phyloP scores from a whole-genome alignment of 176 grass and related monocot species.

The bread wheat (Triticum aestivum) region DNA sequence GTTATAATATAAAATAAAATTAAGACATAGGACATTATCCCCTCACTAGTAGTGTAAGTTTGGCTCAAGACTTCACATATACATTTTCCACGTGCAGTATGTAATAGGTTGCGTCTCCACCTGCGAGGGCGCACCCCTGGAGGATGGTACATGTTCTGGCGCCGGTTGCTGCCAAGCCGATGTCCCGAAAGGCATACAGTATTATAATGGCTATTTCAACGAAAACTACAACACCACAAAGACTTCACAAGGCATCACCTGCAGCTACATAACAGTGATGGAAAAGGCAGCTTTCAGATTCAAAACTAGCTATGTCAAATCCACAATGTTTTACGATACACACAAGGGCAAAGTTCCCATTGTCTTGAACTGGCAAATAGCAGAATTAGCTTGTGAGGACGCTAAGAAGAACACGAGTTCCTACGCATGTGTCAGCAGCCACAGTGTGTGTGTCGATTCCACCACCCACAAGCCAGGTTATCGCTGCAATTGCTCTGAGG shows the following conservation, averaged over 20 bases:
- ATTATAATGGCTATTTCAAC: not conserved
- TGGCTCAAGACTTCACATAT: too few species aligned
- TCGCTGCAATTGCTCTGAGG: not conserved
- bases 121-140: not conserved
- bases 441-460: not conserved
- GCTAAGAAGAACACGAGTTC: not conserved
- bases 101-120: not conserved
- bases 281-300: not conserved
- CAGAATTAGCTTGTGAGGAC: not conserved
- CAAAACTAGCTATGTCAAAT: not conserved
- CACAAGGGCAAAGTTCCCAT: not conserved
- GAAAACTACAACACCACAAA: not conserved
- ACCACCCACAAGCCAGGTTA: not conserved
- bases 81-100: not conserved
- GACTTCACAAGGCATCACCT: not conserved
- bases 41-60: too few species aligned
- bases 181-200: not conserved
- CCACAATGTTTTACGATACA: not conserved
- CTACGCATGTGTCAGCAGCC: conserved; percentile 16
- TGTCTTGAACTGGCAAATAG: conserved; percentile 25
- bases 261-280: conserved; percentile 19
- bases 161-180: conserved; percentile 27
- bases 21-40: too few species aligned
- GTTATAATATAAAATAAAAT: too few species aligned
- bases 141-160: conserved; percentile 29